Conservation (phyloP, 2,329 filamentous ascomycete species). For the Neodidymelliopsis sp. region DNA sequence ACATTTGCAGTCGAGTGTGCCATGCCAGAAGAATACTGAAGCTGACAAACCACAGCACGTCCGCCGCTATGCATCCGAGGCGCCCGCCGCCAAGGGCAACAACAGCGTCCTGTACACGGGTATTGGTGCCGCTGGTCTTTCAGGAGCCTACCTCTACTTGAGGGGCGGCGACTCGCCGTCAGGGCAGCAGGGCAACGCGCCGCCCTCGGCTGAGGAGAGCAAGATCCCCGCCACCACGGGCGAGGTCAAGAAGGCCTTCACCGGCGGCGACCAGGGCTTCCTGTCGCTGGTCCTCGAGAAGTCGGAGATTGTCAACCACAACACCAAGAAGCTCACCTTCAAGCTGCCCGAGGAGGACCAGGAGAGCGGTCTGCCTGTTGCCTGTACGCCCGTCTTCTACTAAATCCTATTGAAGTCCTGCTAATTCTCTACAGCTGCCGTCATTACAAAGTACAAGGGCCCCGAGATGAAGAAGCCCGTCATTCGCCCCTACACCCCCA, state of each 20-base stretch:
- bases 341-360: conserved; percentile 82
- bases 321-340: conserved; percentile 93
- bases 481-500: conserved; percentile 91
- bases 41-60: conserved; percentile 60
- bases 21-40: conserved; percentile 24
- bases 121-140: conserved; percentile 64
- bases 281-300: conserved; percentile 80
- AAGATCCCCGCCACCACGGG: conserved; percentile 52
- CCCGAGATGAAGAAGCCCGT: conserved; percentile 84
- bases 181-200: conserved; percentile 33
- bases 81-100: conserved; percentile 59
- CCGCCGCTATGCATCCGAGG: conserved; percentile 75
- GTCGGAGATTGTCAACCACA: conserved; percentile 84
- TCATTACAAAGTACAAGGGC: conserved; percentile 91
- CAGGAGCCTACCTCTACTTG: conserved; percentile 63
- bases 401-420: too few relatives aligned
- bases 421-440: conserved; percentile 57
- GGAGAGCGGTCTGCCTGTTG: conserved; percentile 81
- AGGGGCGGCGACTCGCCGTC: conserved; percentile 41
- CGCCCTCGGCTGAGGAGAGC: conserved; percentile 45
- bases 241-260: conserved; percentile 65
- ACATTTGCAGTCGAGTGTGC: too few relatives aligned
- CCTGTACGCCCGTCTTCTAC: conserved; percentile 63
- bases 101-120: conserved; percentile 63
- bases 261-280: conserved; percentile 89